Percentiles rank a stretch among this genome's conserved stretches.
phyloP scores from a whole-genome alignment of 345 rosid genomes.

The Passiflora organensis region DNA sequence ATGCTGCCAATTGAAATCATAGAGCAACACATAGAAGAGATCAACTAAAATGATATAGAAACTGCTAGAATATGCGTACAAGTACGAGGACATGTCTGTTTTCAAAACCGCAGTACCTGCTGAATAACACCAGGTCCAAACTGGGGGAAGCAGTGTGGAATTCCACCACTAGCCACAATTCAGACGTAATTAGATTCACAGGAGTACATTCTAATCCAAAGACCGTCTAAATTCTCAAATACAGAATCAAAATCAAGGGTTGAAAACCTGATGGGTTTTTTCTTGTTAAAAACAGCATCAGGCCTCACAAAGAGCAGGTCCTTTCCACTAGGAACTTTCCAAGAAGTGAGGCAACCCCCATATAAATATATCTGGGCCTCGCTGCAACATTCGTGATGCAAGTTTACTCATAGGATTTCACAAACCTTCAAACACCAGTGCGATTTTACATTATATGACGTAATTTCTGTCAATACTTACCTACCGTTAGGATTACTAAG shows the following conservation, averaged over 20 bases:
- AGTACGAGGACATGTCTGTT: neutral
- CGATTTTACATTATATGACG: constrained; percentile 1
- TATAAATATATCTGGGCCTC: constrained; percentile 86
- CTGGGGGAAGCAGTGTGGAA: constrained; percentile 98
- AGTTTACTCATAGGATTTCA: no score
- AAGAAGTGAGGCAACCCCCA: constrained; percentile 88
- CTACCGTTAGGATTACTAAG: constrained; percentile 71
- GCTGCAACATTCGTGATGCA: constrained; percentile 24
- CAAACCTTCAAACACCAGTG: neutral
- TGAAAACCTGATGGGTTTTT: constrained; percentile 80
- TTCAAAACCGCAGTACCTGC: constrained; percentile 45
- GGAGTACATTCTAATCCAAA: neutral
- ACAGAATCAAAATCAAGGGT: neutral
- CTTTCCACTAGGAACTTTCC: constrained; percentile 69
- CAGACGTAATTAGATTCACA: constrained; percentile 11
- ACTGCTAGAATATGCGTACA: neutral
- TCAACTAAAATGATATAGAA: constrained; percentile 11
- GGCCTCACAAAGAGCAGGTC: constrained; percentile 91
- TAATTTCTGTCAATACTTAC: constrained; percentile 18
- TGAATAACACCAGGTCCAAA: constrained; percentile 89
- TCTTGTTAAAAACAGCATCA: constrained; percentile 92
- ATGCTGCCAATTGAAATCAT: constrained; percentile 42
- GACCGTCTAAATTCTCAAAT: neutral
- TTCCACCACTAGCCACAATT: constrained; percentile 61
- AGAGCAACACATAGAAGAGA: constrained; percentile 9